Evolutionary conservation across 257 asterid species (phyloP), one percentile per base, ranked within the genome.

Genomic region (Nicotiana otophora): DNA sequence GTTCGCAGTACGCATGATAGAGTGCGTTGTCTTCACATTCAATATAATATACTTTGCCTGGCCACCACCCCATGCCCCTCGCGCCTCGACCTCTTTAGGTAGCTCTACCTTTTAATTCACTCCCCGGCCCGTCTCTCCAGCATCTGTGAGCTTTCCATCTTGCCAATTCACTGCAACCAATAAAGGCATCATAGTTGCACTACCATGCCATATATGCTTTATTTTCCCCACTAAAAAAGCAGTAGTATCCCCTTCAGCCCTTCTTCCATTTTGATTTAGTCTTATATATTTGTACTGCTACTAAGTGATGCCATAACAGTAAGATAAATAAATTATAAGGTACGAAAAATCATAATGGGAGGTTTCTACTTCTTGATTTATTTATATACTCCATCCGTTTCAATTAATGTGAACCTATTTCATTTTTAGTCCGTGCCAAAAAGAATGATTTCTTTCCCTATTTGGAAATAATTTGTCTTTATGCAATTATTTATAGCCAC

Each of bases 171-270:
- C 80, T 74, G 42, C 80, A 74, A 74, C 80, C 80, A 48, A 74
- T 74, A 74, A 74, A 74, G 62, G 20, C 28, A 26, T 23, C 46
- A 20, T 20, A 74, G 62, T 26, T 74, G 42, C 80, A 48, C 62
- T 74, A 74, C 62, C 61, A 74, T 74, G 80, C 62, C 8, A 39
- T 42, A 74, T 74, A 28, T 74, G 62, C 80, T 74, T 74, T 74
- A 74, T 74, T 74, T 26, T 30, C 15, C 42, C 36, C 78, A 12
- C 26, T 20, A 42, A 11, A 26, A 46, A 48, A 48, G 26, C 14
- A 46, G 8, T 16, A 31, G 10, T 66, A 66, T 66, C 51, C 75
- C 75, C 70, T 63, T 28, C 10, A 11, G 4, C 69, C 39, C 19
- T 63, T 28, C 36, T 63, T 28, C 69, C 4, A 28, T 42, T 65